Evolutionary conservation across 148 eudicot species (phyloP).

Genomic region (Amaranthus palmeri): DNA sequence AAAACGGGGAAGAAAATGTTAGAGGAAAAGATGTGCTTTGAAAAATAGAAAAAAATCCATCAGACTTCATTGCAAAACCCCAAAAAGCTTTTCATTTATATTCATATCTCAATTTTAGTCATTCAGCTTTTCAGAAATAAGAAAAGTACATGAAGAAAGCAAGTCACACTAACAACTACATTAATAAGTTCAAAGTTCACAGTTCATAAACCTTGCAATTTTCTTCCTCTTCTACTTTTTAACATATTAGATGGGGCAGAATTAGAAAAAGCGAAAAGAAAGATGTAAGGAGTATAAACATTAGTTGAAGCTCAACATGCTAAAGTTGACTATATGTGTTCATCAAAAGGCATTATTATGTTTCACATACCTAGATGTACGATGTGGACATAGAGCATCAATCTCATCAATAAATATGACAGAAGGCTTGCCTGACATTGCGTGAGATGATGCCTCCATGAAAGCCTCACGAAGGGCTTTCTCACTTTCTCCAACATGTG

Average conservation of each 20-base stretch:
- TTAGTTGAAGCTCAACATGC: neutral
- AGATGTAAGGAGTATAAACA: neutral
- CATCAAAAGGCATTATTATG: neutral
- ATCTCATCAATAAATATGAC: slow-evolving; percentile 94
- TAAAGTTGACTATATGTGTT: neutral
- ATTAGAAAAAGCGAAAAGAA: neutral
- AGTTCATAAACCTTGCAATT: neutral
- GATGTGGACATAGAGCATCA: slow-evolving; percentile 90
- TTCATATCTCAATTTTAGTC: neutral
- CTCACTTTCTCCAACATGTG: slow-evolving; percentile 95
- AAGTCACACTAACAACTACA: neutral
- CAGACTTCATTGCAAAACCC: neutral
- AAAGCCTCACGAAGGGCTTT: slow-evolving; percentile 79
- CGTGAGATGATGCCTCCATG: slow-evolving; percentile 68
- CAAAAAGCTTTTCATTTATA: neutral
- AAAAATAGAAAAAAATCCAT: neutral
- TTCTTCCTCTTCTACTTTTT: neutral
- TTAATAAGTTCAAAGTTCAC: neutral
- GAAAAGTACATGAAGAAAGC: neutral
- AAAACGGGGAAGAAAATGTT: no score
- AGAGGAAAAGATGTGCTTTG: no score
- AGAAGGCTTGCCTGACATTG: slow-evolving; percentile 67
- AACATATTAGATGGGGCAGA: neutral
- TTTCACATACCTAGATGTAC: slow-evolving; percentile 58
- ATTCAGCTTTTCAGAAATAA: neutral